Evolutionary conservation across 2,329 filamentous ascomycete species (phyloP).

Genomic region (Pseudopithomyces maydicus): DNA sequence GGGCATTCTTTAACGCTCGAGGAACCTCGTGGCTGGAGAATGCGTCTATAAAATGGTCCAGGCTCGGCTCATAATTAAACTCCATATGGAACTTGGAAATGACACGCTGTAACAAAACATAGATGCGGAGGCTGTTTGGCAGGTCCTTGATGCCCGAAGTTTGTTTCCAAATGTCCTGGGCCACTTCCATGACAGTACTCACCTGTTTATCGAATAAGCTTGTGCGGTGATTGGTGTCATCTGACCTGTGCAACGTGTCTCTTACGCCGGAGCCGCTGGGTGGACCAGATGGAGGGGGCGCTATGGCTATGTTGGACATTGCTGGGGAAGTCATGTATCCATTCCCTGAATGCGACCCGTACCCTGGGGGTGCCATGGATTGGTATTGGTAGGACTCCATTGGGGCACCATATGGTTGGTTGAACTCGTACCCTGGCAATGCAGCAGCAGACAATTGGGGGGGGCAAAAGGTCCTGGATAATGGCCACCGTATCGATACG

Average conservation of each 20-base stretch:
- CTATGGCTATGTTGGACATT: slow-evolving; percentile 33
- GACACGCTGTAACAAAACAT: slow-evolving; percentile 67
- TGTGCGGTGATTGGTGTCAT: slow-evolving; percentile 36
- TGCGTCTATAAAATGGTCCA: slow-evolving; percentile 60
- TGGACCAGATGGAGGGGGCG: slow-evolving; percentile 28
- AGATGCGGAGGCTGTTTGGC: slow-evolving; percentile 65
- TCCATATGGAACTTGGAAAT: slow-evolving; percentile 61
- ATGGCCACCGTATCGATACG: slow-evolving; percentile 40
- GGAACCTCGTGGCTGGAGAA: slow-evolving; percentile 49
- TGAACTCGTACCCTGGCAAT: slow-evolving; percentile 33
- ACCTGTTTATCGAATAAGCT: slow-evolving; percentile 46
- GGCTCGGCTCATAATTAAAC: slow-evolving; percentile 62
- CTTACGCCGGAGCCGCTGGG: slow-evolving; percentile 21
- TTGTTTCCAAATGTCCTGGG: slow-evolving; percentile 67
- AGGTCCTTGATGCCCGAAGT: slow-evolving; percentile 65
- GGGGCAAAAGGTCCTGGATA: slow-evolving; percentile 45
- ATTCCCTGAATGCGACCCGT: slow-evolving; percentile 27
- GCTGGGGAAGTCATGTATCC: slow-evolving; percentile 41
- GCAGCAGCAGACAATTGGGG: slow-evolving; percentile 33
- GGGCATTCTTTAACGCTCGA: slow-evolving; percentile 50
- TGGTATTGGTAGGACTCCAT: slow-evolving; percentile 38
- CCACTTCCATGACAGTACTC: slow-evolving; percentile 52
- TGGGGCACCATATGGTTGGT: slow-evolving; percentile 33
- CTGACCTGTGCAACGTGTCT: slow-evolving; percentile 21
- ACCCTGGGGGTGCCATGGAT: slow-evolving; percentile 36